Evolutionary conservation across 116 monocot species (phyloP).

Genomic region (Zostera marina): DNA sequence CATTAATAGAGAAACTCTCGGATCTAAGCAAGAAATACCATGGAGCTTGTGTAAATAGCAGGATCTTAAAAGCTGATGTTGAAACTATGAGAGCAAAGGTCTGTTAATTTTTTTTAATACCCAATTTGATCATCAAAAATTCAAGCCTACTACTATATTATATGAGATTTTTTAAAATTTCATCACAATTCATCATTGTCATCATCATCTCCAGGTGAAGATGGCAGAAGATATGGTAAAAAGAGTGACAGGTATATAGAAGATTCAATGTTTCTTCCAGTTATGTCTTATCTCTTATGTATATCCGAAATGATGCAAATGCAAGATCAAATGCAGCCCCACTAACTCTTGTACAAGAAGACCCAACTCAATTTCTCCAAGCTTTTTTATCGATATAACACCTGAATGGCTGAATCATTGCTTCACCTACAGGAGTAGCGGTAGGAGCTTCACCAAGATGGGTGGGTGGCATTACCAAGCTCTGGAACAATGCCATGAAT

Average conservation of each 20-base stretch:
- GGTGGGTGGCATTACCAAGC: slow-evolving; percentile 25
- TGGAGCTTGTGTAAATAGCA: slow-evolving; percentile 75
- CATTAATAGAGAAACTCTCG: slow-evolving; percentile 65
- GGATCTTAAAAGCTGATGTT: slow-evolving; percentile 89
- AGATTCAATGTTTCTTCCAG: slow-evolving; percentile 19
- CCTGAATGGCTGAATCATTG: slow-evolving; percentile 2
- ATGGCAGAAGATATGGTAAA: slow-evolving; percentile 84
- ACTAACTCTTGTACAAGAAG: slow-evolving; percentile 17
- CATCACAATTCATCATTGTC: too few relatives aligned
- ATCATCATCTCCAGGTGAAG: slow-evolving; percentile 38
- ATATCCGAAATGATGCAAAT: slow-evolving; percentile 36
- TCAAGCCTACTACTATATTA: too few relatives aligned
- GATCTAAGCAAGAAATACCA: slow-evolving; percentile 82
- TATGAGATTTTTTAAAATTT: too few relatives aligned
- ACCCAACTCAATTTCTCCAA: slow-evolving; percentile 24
- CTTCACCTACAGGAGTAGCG: slow-evolving; percentile 8
- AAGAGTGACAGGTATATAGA: slow-evolving; percentile 46
- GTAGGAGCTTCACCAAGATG: slow-evolving; percentile 23
- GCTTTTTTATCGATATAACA: slow-evolving; percentile 13
- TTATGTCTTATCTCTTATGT: slow-evolving; percentile 28
- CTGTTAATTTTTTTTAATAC: background rate
- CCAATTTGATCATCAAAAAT: background rate
- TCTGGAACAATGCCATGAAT: slow-evolving; percentile 54
- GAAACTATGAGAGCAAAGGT: slow-evolving; percentile 96
- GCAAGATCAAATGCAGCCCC: slow-evolving; percentile 33